Evolutionary conservation across 495 filamentous ascomycete species (phyloP).

Genomic region (Neurospora sp.): DNA sequence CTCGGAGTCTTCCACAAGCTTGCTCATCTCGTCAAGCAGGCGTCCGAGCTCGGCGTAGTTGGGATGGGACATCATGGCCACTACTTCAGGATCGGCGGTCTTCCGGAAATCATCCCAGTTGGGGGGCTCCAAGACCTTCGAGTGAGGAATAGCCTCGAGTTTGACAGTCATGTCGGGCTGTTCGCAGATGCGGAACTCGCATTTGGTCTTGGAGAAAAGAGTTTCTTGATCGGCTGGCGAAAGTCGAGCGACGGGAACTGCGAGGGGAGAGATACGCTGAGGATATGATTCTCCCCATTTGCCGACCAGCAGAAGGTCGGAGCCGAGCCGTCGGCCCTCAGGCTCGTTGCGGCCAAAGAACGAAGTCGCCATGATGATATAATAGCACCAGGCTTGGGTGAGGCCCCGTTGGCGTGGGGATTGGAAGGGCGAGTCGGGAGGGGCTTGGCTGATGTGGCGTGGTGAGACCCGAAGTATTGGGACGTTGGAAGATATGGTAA

Average conservation of each 20-base stretch:
- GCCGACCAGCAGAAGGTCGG: constrained; percentile 12
- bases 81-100: constrained; percentile 10
- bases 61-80: constrained; percentile 5
- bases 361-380: constrained; percentile 4
- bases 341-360: constrained; percentile 14
- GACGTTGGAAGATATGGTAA: background rate
- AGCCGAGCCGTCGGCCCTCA: constrained; percentile 14
- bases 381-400: background rate
- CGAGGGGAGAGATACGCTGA: background rate
- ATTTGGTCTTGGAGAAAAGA: constrained; percentile 8
- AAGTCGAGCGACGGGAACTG: constrained; percentile 12
- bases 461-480: background rate
- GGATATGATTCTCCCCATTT: constrained; percentile 13
- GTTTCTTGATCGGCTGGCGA: constrained; percentile 11
- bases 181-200: constrained; percentile 6
- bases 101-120: background rate
- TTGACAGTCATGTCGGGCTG: constrained; percentile 8
- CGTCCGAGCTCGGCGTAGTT: constrained; percentile 3
- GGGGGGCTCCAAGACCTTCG: background rate
- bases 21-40: background rate
- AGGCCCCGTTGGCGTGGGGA: background rate
- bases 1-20: background rate
- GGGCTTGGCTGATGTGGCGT: background rate
- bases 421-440: background rate
- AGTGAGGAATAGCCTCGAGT: constrained; percentile 5